Evolutionary conservation across 176 grass and related monocot species (phyloP).

Genomic region (Carex scoparia): DNA sequence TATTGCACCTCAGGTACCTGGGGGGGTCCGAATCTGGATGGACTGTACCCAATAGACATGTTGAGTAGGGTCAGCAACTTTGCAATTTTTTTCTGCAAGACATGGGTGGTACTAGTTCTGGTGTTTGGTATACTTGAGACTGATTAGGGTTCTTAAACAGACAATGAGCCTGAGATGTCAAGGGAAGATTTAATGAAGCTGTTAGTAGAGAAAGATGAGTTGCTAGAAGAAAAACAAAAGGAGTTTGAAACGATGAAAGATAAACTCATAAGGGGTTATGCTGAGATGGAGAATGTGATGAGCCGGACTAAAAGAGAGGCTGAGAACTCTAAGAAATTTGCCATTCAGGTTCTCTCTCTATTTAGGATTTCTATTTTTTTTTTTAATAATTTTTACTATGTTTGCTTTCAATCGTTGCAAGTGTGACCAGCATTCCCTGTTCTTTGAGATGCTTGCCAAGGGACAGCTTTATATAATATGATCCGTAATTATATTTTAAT

Average conservation of each 20-base stretch:
- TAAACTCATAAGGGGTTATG: conserved; percentile 30
- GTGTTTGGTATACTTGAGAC: neutral
- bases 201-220: conserved; percentile 32
- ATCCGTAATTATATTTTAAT: neutral
- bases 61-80: neutral
- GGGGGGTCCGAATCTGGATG: neutral
- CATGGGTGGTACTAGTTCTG: neutral
- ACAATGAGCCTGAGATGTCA: conserved; percentile 28
- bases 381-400: neutral
- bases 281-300: conserved; percentile 44
- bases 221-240: conserved; percentile 27
- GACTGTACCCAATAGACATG: neutral
- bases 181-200: conserved; percentile 36
- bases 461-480: neutral
- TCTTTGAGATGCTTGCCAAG: neutral
- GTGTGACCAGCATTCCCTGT: neutral
- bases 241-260: conserved; percentile 35
- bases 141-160: conserved; percentile 4
- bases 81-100: neutral
- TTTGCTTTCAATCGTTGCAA: neutral
- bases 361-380: neutral
- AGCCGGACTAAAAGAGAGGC: conserved; percentile 34
- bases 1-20: no score
- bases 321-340: conserved; percentile 45
- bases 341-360: conserved; percentile 28